Evolutionary conservation across 2,329 filamentous ascomycete genomes (phyloP).

Genomic region (Xylariomycetidae sp.): DNA sequence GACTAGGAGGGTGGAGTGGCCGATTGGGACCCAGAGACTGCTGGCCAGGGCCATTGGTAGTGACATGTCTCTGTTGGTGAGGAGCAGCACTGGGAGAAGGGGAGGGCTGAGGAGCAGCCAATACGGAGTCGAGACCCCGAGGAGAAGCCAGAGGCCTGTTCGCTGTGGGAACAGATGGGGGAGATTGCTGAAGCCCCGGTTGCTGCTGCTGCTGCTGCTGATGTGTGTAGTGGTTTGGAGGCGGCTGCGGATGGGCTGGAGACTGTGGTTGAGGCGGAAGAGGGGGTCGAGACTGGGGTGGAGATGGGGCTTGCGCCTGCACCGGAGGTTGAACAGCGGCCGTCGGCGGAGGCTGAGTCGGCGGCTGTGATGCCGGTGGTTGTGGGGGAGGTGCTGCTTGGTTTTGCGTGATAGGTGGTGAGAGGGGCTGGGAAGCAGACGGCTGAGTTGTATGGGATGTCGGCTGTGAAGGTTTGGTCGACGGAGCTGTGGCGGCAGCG

Average conservation of each 20-base stretch:
- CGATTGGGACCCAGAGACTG: slow-evolving; percentile 14
- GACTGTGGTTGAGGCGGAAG: slow-evolving; percentile 12
- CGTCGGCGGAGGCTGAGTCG: slow-evolving; percentile 15
- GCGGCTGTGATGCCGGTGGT: slow-evolving; percentile 1
- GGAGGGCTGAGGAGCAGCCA: slow-evolving; percentile 24
- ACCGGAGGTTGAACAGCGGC: slow-evolving; percentile 8
- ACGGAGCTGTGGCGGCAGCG: slow-evolving; percentile 1
- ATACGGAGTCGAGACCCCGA: slow-evolving; percentile 26
- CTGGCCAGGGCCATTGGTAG: slow-evolving; percentile 18
- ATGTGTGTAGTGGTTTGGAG: slow-evolving; percentile 1
- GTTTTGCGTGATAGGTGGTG: too few relatives aligned
- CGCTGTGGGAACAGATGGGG: slow-evolving; percentile 8
- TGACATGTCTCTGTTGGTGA: slow-evolving; percentile 24
- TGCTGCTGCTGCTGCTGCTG: not conserved
- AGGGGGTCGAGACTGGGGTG: too few relatives aligned
- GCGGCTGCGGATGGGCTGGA: slow-evolving; percentile 8
- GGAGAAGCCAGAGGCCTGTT: slow-evolving; percentile 16
- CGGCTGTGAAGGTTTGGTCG: slow-evolving; percentile 4
- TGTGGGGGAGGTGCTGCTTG: slow-evolving; percentile 2
- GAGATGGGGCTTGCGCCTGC: too few relatives aligned
- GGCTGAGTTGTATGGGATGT: too few relatives aligned
- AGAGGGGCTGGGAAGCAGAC: too few relatives aligned
- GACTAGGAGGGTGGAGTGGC: slow-evolving; percentile 19
- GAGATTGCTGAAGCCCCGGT: slow-evolving; percentile 12
- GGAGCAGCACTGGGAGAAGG: slow-evolving; percentile 15